These are phyloP conservation scores for Amanita pallidorosea DNA, from an alignment of 768 basidiomycete genomes.

Conservation along the genomic window DNA sequence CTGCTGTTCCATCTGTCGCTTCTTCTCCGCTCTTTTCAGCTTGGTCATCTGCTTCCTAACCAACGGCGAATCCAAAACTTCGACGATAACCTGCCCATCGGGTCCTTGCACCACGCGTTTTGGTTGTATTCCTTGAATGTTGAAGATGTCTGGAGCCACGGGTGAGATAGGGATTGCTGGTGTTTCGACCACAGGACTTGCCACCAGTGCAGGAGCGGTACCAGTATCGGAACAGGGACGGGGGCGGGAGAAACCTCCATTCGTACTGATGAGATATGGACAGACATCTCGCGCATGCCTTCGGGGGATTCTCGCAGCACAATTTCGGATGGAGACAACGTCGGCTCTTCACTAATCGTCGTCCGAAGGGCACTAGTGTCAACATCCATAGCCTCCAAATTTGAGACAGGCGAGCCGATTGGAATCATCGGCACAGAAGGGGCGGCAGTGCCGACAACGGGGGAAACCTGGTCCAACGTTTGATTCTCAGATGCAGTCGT, in stretches of 20 bases:
- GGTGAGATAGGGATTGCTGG: not conserved
- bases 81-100: slow-evolving; percentile 51
- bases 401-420: slow-evolving; percentile 8
- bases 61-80: slow-evolving; percentile 63
- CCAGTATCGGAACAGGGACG: not conserved
- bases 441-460: slow-evolving; percentile 15
- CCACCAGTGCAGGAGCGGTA: not conserved
- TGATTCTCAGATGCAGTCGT: slow-evolving; percentile 37
- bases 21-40: slow-evolving; percentile 31
- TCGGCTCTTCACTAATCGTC: slow-evolving; percentile 5
- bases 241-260: not conserved
- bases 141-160: slow-evolving; percentile 3
- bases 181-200: not conserved
- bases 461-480: slow-evolving; percentile 17
- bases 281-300: not conserved
- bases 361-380: slow-evolving; percentile 6
- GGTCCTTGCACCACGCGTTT: slow-evolving; percentile 19
- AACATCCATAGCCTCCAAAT: slow-evolving; percentile 4
- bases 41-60: slow-evolving; percentile 49
- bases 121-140: slow-evolving; percentile 11
- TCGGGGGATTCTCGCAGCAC: not conserved
- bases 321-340: not conserved
- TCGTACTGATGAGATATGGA: not conserved
- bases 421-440: slow-evolving; percentile 6
- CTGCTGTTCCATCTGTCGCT: slow-evolving; percentile 13